A percentile compares a stretch with the other conserved stretches of the same genome.
phyloP scores from a whole-genome alignment of 257 asterid species.

The Mentha longifolia region DNA sequence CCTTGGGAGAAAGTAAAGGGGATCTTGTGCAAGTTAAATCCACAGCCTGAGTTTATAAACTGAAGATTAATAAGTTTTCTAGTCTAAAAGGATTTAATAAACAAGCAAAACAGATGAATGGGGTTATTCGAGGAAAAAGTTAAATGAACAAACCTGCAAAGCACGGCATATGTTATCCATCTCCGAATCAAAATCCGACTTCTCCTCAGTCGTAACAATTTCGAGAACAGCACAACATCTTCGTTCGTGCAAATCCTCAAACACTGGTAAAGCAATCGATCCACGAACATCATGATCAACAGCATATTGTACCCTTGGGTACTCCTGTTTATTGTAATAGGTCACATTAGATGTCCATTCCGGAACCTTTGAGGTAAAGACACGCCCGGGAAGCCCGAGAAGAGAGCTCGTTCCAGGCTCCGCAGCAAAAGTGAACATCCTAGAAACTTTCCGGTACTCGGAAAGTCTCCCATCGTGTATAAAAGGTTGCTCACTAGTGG shows the following conservation, averaged over 20 bases:
- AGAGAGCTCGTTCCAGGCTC: conserved; percentile 47
- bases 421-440: conserved; percentile 58
- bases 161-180: conserved; percentile 56
- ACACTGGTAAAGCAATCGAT: conserved; percentile 75
- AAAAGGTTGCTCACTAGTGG: conserved; percentile 71
- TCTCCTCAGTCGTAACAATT: conserved; percentile 65
- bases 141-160: conserved; percentile 51
- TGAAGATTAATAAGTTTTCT: background rate
- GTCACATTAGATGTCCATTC: conserved; percentile 83
- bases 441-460: conserved; percentile 75
- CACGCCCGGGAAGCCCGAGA: conserved; percentile 86
- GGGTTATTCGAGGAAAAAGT: background rate
- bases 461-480: conserved; percentile 59
- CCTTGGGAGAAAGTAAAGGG: conserved; percentile 56
- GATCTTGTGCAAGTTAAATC: conserved; percentile 58
- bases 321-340: conserved; percentile 65
- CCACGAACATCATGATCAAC: conserved; percentile 65
- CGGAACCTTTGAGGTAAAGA: too few species aligned
- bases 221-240: conserved; percentile 81
- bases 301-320: conserved; percentile 60
- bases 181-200: conserved; percentile 57
- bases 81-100: too few species aligned
- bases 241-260: conserved; percentile 46
- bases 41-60: conserved; percentile 54
- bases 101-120: background rate